Evolutionary conservation across 2,329 filamentous ascomycete genomes (phyloP).

Genomic region (Fusarium denticulatum): DNA sequence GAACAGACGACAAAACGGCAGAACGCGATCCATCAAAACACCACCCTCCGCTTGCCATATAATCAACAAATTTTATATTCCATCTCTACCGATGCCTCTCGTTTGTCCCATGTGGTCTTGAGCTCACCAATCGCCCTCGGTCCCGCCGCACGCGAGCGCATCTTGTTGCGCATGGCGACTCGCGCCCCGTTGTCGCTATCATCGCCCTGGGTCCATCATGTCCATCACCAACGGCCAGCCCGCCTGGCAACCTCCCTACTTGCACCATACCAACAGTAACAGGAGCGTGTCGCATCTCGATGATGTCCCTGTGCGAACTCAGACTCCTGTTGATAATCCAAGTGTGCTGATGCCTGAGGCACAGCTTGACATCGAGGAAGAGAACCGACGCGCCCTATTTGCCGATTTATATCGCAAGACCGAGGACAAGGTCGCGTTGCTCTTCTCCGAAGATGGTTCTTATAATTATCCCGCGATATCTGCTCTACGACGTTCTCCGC

Average conservation of each 20-base stretch:
- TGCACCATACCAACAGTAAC: slow-evolving; percentile 58
- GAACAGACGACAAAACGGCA: slow-evolving; percentile 61
- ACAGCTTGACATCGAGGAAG: slow-evolving; percentile 70
- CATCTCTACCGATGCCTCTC: slow-evolving; percentile 65
- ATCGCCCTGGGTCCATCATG: slow-evolving; percentile 66
- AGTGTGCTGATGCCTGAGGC: slow-evolving; percentile 68
- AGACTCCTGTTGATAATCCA: slow-evolving; percentile 62
- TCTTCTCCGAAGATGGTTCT: slow-evolving; percentile 72
- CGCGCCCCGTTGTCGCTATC: slow-evolving; percentile 58
- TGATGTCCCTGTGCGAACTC: slow-evolving; percentile 64
- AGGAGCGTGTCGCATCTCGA: slow-evolving; percentile 68
- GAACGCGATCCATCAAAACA: slow-evolving; percentile 63
- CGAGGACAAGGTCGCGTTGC: slow-evolving; percentile 77
- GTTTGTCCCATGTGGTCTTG: slow-evolving; percentile 62
- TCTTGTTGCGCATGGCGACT: slow-evolving; percentile 66
- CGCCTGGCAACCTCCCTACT: slow-evolving; percentile 69
- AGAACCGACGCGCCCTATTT: slow-evolving; percentile 78
- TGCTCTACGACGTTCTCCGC: slow-evolving; percentile 58
- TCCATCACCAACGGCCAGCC: slow-evolving; percentile 74
- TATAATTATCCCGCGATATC: slow-evolving; percentile 65
- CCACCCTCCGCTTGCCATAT: slow-evolving; percentile 54
- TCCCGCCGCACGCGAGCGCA: slow-evolving; percentile 62
- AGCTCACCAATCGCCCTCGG: slow-evolving; percentile 56
- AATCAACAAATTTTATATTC: slow-evolving; percentile 50
- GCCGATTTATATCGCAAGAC: slow-evolving; percentile 79